Percentiles rank a stretch among this genome's conserved stretches.
These are phyloP conservation scores for Haematococcus sp. DNA, from an alignment of 139 green algal genomes.

Conservation along the genomic window DNA sequence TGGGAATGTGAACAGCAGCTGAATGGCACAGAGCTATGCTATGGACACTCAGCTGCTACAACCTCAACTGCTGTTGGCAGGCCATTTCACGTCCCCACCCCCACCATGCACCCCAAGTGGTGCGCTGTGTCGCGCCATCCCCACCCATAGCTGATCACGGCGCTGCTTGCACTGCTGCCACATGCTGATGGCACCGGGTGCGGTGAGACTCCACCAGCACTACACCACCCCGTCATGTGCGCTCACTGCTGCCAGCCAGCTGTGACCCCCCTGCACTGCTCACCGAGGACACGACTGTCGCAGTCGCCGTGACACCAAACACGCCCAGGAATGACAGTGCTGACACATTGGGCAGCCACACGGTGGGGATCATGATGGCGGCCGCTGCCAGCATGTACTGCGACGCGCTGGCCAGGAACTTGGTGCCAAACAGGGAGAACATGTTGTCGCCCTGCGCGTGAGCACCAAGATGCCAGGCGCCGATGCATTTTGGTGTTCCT, in stretches of 20 bases:
- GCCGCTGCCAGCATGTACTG: slow-evolving; percentile 27
- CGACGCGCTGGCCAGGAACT: neutral
- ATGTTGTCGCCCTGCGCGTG: slow-evolving; percentile 42
- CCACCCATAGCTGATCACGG: too few relatives aligned
- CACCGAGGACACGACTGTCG: slow-evolving; percentile 44
- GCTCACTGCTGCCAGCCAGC: too few relatives aligned
- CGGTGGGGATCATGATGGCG: slow-evolving; percentile 66
- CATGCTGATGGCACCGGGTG: too few relatives aligned
- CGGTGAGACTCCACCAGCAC: too few relatives aligned
- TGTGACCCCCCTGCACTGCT: neutral
- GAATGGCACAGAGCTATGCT: neutral
- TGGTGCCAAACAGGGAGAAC: slow-evolving; percentile 42
- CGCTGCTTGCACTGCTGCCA: too few relatives aligned
- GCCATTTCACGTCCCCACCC: neutral
- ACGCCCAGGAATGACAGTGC: slow-evolving; percentile 64
- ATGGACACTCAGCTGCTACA: neutral
- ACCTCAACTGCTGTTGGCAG: neutral
- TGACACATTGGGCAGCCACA: slow-evolving; percentile 70
- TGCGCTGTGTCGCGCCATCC: too few relatives aligned
- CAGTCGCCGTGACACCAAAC: slow-evolving; percentile 47
- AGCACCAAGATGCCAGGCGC: too few relatives aligned
- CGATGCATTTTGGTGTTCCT: too few relatives aligned
- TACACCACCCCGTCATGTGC: too few relatives aligned
- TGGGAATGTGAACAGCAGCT: neutral
- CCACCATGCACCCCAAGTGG: too few relatives aligned